A percentile compares a stretch with the other conserved stretches of the same genome.
phyloP scores from a whole-genome alignment of 371 early-diverging fungal species.

The Circinella minor region DNA sequence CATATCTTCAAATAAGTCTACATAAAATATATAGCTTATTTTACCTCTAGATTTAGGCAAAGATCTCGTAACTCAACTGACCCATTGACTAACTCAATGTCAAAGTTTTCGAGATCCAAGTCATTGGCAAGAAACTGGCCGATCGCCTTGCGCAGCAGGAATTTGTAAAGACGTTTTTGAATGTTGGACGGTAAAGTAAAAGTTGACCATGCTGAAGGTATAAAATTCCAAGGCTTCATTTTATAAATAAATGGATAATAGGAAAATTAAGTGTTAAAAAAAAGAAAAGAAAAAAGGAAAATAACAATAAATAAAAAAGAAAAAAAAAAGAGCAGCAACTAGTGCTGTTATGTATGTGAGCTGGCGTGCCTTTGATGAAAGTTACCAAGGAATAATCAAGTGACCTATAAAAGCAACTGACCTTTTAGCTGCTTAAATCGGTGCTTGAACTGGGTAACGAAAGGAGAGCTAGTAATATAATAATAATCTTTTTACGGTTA shows the following conservation, averaged over 20 bases:
- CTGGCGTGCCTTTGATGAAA: no score
- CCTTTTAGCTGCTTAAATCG: no score
- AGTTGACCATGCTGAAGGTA: constrained; percentile 49
- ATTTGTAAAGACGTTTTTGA: constrained; percentile 86
- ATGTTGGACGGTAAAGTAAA: constrained; percentile 71
- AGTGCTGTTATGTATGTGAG: no score
- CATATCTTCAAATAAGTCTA: no score
- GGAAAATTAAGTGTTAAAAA: not conserved
- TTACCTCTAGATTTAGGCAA: constrained; percentile 77
- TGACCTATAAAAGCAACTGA: no score
- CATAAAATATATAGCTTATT: no score
- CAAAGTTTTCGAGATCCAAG: constrained; percentile 82
- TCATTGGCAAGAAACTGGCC: constrained; percentile 85
- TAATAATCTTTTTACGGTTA: no score
- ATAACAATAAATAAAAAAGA: not conserved
- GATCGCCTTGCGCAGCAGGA: constrained; percentile 80
- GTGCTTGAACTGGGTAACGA: no score
- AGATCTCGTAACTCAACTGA: constrained; percentile 79
- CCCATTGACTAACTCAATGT: constrained; percentile 87
- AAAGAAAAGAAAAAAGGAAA: not conserved
- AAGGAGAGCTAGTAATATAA: no score
- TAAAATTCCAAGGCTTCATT: constrained; percentile 55
- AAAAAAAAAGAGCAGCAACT: no score
- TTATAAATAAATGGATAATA: not conserved
- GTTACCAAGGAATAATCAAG: no score